A percentile compares a stretch with the other conserved stretches of the same genome.
phyloP scores from a whole-genome alignment of 805 yeast genomes.

The Ogataea zsoltii region DNA sequence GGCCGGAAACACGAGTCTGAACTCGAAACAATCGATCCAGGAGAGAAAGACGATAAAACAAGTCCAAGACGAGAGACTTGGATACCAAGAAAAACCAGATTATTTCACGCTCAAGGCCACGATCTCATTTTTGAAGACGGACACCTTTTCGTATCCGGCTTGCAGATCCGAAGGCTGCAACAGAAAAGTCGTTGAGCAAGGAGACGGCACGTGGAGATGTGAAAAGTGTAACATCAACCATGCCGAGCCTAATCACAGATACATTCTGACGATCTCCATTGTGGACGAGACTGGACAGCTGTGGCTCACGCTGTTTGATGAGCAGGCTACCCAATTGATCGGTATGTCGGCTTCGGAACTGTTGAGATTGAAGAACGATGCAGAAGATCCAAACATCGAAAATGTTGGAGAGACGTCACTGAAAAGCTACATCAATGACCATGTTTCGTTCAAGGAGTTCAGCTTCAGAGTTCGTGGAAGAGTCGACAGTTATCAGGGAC shows the following conservation, averaged over 20 bases:
- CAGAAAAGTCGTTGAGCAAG: constrained; percentile 76
- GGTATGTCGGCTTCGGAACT: constrained; percentile 64
- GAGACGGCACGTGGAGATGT: constrained; percentile 85
- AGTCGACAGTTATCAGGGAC: constrained; percentile 82
- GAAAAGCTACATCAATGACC: constrained; percentile 28
- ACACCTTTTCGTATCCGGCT: constrained; percentile 86
- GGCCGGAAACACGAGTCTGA: constrained; percentile 33
- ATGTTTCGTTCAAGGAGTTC: constrained; percentile 63
- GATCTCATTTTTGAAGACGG: constrained; percentile 67
- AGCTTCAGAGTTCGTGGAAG: constrained; percentile 78
- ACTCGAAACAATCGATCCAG: constrained; percentile 42
- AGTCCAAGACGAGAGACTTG: constrained; percentile 67
- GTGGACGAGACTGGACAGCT: constrained; percentile 80
- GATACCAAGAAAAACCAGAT: constrained; percentile 76
- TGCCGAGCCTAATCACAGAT: constrained; percentile 74
- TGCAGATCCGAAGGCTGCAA: constrained; percentile 77
- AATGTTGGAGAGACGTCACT: constrained; percentile 46
- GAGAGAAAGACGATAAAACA: constrained; percentile 67
- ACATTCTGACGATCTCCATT: constrained; percentile 73
- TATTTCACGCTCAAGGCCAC: constrained; percentile 76
- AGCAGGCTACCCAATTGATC: constrained; percentile 69
- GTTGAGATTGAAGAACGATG: constrained; percentile 41
- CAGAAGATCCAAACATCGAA: constrained; percentile 40
- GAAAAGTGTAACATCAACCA: constrained; percentile 81
- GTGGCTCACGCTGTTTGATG: constrained; percentile 88